Percentiles rank a stretch among this genome's conserved stretches.
phyloP scores from a whole-genome alignment of 176 grass and related monocot species.

The Stipa capillata region DNA sequence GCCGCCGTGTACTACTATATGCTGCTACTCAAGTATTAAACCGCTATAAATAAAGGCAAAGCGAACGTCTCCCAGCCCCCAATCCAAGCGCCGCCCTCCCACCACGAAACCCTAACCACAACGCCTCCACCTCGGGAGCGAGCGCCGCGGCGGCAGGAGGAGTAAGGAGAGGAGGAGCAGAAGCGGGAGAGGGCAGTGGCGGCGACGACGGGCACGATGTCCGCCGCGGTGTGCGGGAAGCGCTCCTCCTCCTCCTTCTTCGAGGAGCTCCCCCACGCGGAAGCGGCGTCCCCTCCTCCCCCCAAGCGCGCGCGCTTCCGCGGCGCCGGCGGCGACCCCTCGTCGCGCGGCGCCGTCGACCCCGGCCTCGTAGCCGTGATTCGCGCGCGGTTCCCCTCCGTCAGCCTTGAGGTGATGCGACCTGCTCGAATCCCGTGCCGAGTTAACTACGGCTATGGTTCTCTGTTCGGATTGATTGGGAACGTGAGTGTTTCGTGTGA shows the following conservation, averaged over 20 bases:
- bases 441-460: not conserved
- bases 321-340: constrained; percentile 11
- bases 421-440: not conserved
- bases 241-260: constrained; percentile 22
- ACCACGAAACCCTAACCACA: constrained; percentile 12
- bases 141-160: not conserved
- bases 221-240: constrained; percentile 23
- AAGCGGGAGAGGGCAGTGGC: not conserved
- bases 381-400: constrained; percentile 21
- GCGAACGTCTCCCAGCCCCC: too few species aligned
- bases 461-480: not conserved
- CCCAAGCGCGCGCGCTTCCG: constrained; percentile 49
- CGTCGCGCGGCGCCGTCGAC: not conserved
- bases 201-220: not conserved
- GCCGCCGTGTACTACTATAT: too few species aligned
- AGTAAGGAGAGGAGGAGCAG: not conserved
- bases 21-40: too few species aligned
- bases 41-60: too few species aligned
- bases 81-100: not conserved
- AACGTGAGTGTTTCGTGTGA: not conserved
- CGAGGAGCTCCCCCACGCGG: constrained; percentile 21
- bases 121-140: not conserved
- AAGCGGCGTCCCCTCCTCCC: constrained; percentile 11
- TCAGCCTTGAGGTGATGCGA: constrained; percentile 15
- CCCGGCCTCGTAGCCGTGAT: constrained; percentile 12